Percentiles rank a stretch among this genome's conserved stretches.
These are phyloP conservation scores for Xylaria cubensis DNA, from an alignment of 495 filamentous ascomycete genomes.

Conservation along the genomic window DNA sequence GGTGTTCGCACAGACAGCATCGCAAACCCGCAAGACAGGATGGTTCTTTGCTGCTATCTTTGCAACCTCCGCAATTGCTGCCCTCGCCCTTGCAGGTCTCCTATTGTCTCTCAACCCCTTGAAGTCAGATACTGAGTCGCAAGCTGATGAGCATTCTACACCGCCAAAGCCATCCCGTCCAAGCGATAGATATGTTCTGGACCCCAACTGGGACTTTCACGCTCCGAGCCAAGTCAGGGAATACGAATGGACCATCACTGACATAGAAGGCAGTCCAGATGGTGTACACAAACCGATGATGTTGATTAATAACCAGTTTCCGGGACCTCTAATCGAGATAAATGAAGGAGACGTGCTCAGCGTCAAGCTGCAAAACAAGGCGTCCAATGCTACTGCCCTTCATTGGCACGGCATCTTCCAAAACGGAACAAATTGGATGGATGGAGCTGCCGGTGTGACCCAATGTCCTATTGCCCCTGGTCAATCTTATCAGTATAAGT, in stretches of 20 bases:
- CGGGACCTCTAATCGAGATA: slow-evolving; percentile 58
- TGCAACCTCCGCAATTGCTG: neutral
- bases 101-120: slow-evolving; percentile 20
- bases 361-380: slow-evolving; percentile 54
- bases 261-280: slow-evolving; percentile 59
- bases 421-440: slow-evolving; percentile 66
- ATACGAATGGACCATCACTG: slow-evolving; percentile 58
- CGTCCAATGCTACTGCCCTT: slow-evolving; percentile 55
- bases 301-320: slow-evolving; percentile 58
- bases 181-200: slow-evolving; percentile 45
- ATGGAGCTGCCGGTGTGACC: slow-evolving; percentile 66
- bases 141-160: neutral
- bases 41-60: slow-evolving; percentile 14
- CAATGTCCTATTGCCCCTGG: slow-evolving; percentile 73
- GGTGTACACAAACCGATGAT: slow-evolving; percentile 58
- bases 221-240: slow-evolving; percentile 48
- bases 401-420: slow-evolving; percentile 75
- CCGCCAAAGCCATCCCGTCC: slow-evolving; percentile 1
- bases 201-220: slow-evolving; percentile 54
- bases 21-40: neutral
- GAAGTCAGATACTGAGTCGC: neutral
- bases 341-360: slow-evolving; percentile 56
- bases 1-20: neutral
- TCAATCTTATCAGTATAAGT: slow-evolving; percentile 53
- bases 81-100: slow-evolving; percentile 12